These are phyloP conservation scores for Leccinum angustisporum DNA, from an alignment of 1,284 basidiomycete genomes.

Conservation along the genomic window DNA sequence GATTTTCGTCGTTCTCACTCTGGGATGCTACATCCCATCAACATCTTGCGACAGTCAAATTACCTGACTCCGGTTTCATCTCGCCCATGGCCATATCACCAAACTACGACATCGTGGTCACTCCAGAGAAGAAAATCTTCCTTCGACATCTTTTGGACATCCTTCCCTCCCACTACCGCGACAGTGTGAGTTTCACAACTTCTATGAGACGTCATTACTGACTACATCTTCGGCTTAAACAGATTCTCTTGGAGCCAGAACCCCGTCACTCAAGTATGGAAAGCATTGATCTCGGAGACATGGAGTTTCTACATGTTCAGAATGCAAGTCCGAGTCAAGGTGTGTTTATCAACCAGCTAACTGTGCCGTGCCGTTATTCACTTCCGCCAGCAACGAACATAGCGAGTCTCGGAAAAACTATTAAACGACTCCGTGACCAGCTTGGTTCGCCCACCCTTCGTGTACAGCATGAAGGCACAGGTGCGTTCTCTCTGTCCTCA, in stretches of 20 bases:
- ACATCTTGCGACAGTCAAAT: background rate
- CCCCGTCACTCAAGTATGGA: background rate
- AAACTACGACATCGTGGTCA: background rate
- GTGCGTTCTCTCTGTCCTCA: too few species aligned
- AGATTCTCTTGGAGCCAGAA: background rate
- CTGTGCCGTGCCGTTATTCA: too few species aligned
- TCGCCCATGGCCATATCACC: background rate
- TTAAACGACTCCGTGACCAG: too few species aligned
- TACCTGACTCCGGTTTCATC: background rate
- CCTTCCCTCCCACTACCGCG: background rate
- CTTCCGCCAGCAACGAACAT: too few species aligned
- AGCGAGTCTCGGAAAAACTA: background rate
- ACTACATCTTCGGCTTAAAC: background rate
- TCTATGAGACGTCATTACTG: background rate
- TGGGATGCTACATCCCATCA: background rate
- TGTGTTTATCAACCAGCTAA: background rate
- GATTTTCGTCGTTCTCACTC: background rate
- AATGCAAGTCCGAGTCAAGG: background rate
- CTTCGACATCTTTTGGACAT: background rate
- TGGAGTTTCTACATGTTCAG: too few species aligned
- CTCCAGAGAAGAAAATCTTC: background rate
- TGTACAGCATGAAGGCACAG: too few species aligned
- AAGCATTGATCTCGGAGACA: background rate
- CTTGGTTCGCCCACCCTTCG: too few species aligned
- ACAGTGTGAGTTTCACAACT: background rate